Conservation (phyloP, 805 yeast genomes). For the Kodamaea fukazawae region DNA sequence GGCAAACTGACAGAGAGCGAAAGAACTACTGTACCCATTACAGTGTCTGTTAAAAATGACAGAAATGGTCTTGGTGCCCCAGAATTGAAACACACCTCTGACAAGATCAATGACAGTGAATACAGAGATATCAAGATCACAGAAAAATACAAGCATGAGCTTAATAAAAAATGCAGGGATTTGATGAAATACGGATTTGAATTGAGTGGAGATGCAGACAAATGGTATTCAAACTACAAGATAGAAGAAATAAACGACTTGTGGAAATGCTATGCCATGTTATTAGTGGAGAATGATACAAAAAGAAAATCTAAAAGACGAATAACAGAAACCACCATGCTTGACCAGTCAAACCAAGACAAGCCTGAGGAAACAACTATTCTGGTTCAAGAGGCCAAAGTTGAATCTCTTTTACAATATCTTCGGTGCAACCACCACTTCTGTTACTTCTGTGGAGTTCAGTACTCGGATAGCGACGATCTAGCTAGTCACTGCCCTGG, state of each 20-base stretch:
- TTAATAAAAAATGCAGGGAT: slow-evolving; percentile 8
- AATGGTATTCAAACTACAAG: slow-evolving; percentile 24
- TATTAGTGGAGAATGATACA: slow-evolving; percentile 7
- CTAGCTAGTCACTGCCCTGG: slow-evolving; percentile 51
- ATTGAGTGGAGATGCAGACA: slow-evolving; percentile 36
- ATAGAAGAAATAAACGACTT: slow-evolving; percentile 30
- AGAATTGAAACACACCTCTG: slow-evolving; percentile 3
- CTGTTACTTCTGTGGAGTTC: slow-evolving; percentile 52
- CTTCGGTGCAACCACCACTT: slow-evolving; percentile 40
- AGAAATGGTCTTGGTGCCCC: slow-evolving; percentile 23
- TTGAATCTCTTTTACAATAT: slow-evolving; percentile 34
- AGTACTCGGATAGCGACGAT: slow-evolving; percentile 36
- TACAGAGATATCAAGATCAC: slow-evolving; percentile 10
- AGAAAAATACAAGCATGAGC: slow-evolving; percentile 14
- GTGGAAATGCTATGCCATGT: slow-evolving; percentile 37
- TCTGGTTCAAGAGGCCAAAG: slow-evolving; percentile 19
- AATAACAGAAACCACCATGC: too few species aligned
- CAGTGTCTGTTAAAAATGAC: slow-evolving; percentile 16
- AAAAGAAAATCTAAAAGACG: slow-evolving; percentile 5
- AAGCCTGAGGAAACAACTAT: background rate
- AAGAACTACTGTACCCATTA: slow-evolving; percentile 31
- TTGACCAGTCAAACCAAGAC: too few species aligned
- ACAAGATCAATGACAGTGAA: background rate
- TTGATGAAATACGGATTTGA: slow-evolving; percentile 44
- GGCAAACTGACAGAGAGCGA: slow-evolving; percentile 26